Conservation (phyloP, 176 grass and related monocot genomes). For the Dactylis glomerata region DNA sequence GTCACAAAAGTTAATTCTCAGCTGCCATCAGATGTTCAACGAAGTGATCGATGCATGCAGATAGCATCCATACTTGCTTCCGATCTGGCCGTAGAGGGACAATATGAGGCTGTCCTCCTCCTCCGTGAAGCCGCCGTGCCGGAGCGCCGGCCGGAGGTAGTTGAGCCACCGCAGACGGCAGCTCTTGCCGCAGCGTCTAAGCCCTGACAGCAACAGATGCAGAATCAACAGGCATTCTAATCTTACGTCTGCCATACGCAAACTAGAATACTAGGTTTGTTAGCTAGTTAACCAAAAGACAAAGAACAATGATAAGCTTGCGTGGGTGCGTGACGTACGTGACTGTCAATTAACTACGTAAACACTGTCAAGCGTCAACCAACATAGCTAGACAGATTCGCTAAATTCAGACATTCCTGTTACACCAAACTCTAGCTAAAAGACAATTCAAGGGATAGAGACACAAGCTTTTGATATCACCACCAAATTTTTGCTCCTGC, state of each 20-base stretch:
- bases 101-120: conserved; percentile 46
- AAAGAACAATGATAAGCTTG: not conserved
- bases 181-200: conserved; percentile 57
- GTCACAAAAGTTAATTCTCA: not conserved
- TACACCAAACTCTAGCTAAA: not conserved
- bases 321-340: not conserved
- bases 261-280: not conserved
- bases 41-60: no score
- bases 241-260: not conserved
- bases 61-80: conserved; percentile 40
- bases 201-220: conserved; percentile 22
- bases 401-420: not conserved
- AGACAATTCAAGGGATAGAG: no score
- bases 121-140: conserved; percentile 54
- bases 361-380: not conserved
- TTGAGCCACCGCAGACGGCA: conserved; percentile 59
- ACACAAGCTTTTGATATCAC: no score
- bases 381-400: not conserved
- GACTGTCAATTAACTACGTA: not conserved
- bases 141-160: conserved; percentile 56
- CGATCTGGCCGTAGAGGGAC: conserved; percentile 43
- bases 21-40: not conserved
- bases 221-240: not conserved
- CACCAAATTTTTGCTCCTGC: no score
- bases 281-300: not conserved